Percentiles rank a stretch among this genome's conserved stretches.
Evolutionary conservation across 2,329 filamentous ascomycete species (phyloP).

Genomic region (Nigrospora oryzae): DNA sequence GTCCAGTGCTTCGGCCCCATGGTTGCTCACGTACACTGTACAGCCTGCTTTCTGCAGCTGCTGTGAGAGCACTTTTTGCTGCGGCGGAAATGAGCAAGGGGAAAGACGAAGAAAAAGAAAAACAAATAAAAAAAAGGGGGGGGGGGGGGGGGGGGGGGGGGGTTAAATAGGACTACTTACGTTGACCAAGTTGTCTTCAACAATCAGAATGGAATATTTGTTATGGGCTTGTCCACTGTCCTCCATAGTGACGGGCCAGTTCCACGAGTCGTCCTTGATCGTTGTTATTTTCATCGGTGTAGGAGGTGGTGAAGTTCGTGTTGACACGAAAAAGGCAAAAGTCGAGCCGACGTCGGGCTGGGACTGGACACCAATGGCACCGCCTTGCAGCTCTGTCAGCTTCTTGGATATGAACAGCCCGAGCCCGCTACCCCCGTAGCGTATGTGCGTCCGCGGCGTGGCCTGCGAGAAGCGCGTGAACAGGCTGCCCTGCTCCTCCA

Average conservation of each 20-base stretch:
- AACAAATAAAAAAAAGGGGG: too few relatives aligned
- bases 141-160: too few relatives aligned
- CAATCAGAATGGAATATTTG: constrained; percentile 29
- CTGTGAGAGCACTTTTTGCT: constrained; percentile 51
- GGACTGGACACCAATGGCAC: constrained; percentile 66
- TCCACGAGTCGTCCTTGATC: constrained; percentile 8
- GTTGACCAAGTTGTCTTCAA: constrained; percentile 62
- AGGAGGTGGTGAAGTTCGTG: constrained; percentile 29
- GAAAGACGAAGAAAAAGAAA: too few relatives aligned
- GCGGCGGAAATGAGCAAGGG: neutral
- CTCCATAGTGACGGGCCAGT: constrained; percentile 18
- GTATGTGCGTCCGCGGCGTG: constrained; percentile 59
- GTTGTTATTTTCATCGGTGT: constrained; percentile 9
- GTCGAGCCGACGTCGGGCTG: constrained; percentile 60
- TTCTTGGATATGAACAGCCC: constrained; percentile 71
- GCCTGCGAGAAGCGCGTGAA: constrained; percentile 65
- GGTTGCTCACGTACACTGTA: constrained; percentile 53
- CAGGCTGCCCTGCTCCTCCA: constrained; percentile 56
- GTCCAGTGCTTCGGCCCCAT: constrained; percentile 54
- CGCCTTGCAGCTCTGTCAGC: constrained; percentile 67
- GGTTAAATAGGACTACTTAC: neutral
- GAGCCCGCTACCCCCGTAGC: constrained; percentile 64
- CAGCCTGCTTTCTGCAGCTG: constrained; percentile 53
- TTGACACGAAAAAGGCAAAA: constrained; percentile 70
- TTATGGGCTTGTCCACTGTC: constrained; percentile 13